Evolutionary conservation across 768 basidiomycete genomes (phyloP), one percentile per base, ranked within the genome.

Genomic region (Suillus clintonianus): DNA sequence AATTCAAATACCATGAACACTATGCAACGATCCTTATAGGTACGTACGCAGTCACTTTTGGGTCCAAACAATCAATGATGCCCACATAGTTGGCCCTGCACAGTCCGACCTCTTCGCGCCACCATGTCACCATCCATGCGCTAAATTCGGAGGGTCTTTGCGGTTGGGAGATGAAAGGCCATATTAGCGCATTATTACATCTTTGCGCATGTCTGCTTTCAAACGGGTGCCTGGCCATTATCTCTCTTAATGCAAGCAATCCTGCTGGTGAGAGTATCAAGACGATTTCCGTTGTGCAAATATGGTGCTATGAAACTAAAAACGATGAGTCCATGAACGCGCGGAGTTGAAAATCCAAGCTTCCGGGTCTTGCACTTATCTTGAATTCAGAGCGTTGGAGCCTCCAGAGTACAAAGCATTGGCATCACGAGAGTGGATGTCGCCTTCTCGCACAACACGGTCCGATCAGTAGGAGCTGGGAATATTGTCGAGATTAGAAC

Each of bases 401-500:
- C 37, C 14, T 17, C 55, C 17, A 39, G 27, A 41, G 24, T 57
- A 22, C 56, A 19, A 39, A 41, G 37, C 22, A 17, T 39, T 41
- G 3, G 17, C 27, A 57, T 41, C 51, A 53, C 30, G 11, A 34
- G 51, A 53, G 37, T 41, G 39, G 24, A 56, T 37, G 36, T 56
- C 9, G 56, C 41, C 27, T 39, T 51, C 53, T 62, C 47, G 68
- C 39, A 56, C 62, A 36, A 19, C 36, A 55, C 63, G 62, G 65
- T 43, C 71, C 64, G 68, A 50, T 34, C 19, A 14, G 39, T 39
- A 63, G 57, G 50, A n/a, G 61, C 48, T 67, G 68, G 68, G 67
- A 68, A 69, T 64, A 53, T 65, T 57, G 41, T 32, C 63, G 60
- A 63, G 48, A 60, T 74, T 76, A 74, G 75, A 67, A 15, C 37